Evolutionary conservation across 805 yeast genomes (phyloP).

Genomic region (Wickerhamia fluorescens): DNA sequence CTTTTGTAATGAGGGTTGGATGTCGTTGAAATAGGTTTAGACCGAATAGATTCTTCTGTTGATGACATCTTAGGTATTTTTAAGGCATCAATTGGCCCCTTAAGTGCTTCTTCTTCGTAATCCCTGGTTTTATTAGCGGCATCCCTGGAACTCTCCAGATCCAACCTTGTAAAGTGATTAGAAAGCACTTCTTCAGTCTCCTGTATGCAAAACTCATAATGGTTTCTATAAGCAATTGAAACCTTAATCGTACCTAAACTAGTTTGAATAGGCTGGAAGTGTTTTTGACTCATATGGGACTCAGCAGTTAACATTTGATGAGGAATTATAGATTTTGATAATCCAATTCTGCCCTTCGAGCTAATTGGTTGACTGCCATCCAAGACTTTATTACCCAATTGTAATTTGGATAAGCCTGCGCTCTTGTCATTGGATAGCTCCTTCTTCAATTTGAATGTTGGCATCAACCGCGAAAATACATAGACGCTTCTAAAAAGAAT

Average conservation of each 20-base stretch:
- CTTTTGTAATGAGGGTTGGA: conserved; percentile 6
- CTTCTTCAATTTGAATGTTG: conserved; percentile 56
- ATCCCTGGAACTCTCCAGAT: too few species aligned
- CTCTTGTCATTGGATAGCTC: conserved; percentile 8
- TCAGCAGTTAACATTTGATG: conserved; percentile 27
- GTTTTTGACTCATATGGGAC: conserved; percentile 54
- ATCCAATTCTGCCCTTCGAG: conserved; percentile 79
- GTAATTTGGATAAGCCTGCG: conserved; percentile 19
- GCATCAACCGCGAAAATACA: conserved; percentile 60
- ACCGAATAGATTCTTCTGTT: neutral
- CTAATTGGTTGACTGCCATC: conserved; percentile 77
- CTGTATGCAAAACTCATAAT: conserved; percentile 58
- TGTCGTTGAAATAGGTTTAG: conserved; percentile 1
- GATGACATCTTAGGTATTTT: conserved; percentile 1
- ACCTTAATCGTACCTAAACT: conserved; percentile 66
- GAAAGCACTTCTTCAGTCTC: conserved; percentile 62
- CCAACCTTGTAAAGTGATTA: conserved; percentile 47
- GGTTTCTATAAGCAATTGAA: conserved; percentile 73
- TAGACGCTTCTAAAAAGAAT: conserved; percentile 68
- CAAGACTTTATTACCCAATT: conserved; percentile 52
- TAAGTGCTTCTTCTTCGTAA: neutral
- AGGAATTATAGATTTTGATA: conserved; percentile 59
- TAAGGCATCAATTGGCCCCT: neutral
- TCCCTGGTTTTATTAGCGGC: neutral
- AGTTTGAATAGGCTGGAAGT: conserved; percentile 66